These are phyloP conservation scores for Xylaria digitata DNA, from an alignment of 2,329 filamentous ascomycete genomes.

Conservation along the genomic window DNA sequence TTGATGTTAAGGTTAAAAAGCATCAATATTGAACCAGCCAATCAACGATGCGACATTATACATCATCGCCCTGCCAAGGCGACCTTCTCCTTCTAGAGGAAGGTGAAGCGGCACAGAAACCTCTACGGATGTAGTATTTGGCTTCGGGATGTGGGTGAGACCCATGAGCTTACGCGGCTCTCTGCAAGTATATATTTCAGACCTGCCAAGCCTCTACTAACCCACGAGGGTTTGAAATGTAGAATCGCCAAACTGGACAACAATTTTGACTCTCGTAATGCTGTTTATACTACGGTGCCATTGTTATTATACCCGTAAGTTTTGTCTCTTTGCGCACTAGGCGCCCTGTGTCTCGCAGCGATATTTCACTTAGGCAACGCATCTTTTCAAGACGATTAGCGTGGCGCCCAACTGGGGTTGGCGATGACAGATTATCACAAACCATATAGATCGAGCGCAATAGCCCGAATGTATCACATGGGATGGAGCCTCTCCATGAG, in stretches of 20 bases:
- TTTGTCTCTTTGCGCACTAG: neutral
- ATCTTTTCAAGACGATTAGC: neutral
- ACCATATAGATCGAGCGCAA: neutral
- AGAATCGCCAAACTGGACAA: neutral
- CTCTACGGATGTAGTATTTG: slow-evolving; percentile 16
- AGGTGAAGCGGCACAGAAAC: slow-evolving; percentile 3
- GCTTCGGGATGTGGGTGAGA: slow-evolving; percentile 28
- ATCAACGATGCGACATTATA: slow-evolving; percentile 26
- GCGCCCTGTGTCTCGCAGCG: neutral
- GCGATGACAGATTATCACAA: neutral
- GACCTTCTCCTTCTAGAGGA: neutral
- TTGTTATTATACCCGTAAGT: neutral
- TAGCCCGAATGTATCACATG: neutral
- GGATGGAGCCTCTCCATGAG: slow-evolving; percentile 16
- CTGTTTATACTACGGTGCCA: neutral
- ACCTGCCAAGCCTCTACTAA: slow-evolving; percentile 20
- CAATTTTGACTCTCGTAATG: neutral
- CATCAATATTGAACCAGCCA: slow-evolving; percentile 14
- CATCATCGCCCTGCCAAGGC: slow-evolving; percentile 26
- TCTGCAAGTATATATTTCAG: slow-evolving; percentile 18
- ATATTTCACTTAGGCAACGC: neutral
- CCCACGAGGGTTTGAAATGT: neutral
- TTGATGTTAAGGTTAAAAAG: slow-evolving; percentile 7
- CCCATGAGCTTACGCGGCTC: slow-evolving; percentile 31
- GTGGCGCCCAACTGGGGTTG: neutral